A percentile compares a stretch with the other conserved stretches of the same genome.
These are phyloP conservation scores for Murraya paniculata DNA, from an alignment of 345 rosid species.

Conservation along the genomic window DNA sequence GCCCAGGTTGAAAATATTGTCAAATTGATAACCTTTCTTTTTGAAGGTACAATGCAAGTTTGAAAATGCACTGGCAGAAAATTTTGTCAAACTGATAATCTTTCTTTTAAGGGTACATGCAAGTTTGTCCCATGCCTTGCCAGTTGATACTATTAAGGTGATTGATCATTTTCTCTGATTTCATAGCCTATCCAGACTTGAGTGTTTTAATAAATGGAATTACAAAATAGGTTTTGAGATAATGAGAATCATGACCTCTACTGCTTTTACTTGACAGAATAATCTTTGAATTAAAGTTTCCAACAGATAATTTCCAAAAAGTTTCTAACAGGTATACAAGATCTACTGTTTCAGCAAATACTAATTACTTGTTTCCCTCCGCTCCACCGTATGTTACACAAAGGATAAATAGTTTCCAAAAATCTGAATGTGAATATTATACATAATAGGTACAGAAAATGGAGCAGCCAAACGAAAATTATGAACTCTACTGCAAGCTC, in stretches of 20 bases:
- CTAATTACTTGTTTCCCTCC: neutral
- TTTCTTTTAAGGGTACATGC: neutral
- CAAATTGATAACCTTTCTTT: neutral
- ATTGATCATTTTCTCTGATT: neutral
- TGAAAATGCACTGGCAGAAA: no score
- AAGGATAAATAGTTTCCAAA: slow-evolving; percentile 5
- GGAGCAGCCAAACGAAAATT: neutral
- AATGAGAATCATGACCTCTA: neutral
- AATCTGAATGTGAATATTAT: slow-evolving; percentile 3
- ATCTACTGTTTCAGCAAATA: neutral
- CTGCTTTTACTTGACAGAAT: neutral
- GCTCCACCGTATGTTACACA: neutral
- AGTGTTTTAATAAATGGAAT: no score
- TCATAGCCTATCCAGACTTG: no score
- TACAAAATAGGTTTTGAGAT: neutral
- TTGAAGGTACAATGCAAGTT: neutral
- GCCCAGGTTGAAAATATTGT: neutral
- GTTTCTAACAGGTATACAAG: slow-evolving; percentile 4
- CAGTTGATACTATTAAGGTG: neutral
- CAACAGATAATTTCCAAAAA: no score
- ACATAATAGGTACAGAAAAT: neutral
- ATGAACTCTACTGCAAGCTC: neutral
- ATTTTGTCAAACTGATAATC: no score
- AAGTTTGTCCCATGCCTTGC: neutral
- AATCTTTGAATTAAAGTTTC: neutral